Conservation (phyloP, 257 asterid species). For the Forsythia viridissima region DNA sequence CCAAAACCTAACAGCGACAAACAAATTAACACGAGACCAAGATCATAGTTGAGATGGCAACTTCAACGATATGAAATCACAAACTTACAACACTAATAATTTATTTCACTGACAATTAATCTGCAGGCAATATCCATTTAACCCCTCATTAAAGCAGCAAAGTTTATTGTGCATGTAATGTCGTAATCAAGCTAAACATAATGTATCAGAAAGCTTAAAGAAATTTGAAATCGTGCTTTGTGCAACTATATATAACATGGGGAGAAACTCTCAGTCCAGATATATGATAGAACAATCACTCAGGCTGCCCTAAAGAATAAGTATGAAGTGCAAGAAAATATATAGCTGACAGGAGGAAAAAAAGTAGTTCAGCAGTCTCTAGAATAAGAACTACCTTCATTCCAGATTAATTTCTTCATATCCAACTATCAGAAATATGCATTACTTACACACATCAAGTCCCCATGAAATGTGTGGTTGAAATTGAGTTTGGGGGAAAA, state of each 20-base stretch:
- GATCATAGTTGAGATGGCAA: not conserved
- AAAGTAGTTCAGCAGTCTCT: not conserved
- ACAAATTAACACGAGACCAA: slow-evolving; percentile 13
- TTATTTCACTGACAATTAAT: not conserved
- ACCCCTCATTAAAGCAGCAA: not conserved
- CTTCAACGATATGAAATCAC: not conserved
- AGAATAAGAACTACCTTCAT: not conserved
- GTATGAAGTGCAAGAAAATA: not conserved
- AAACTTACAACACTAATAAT: not conserved
- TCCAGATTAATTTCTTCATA: not conserved
- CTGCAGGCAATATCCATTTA: not conserved
- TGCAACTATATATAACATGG: not conserved
- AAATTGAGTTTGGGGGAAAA: too few species aligned
- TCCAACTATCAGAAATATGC: too few species aligned
- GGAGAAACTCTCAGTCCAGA: too few species aligned
- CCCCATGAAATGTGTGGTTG: too few species aligned
- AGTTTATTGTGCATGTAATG: not conserved
- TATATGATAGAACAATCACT: too few species aligned
- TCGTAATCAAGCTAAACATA: not conserved
- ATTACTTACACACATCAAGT: too few species aligned
- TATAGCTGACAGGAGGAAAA: not conserved
- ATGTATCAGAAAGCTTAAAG: not conserved
- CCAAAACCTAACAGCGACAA: slow-evolving; percentile 57
- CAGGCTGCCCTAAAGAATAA: too few species aligned
- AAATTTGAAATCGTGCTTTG: not conserved